Base-by-base conservation (phyloP, 371 early-diverging fungal genomes). In the Mucor mucedo region DNA sequence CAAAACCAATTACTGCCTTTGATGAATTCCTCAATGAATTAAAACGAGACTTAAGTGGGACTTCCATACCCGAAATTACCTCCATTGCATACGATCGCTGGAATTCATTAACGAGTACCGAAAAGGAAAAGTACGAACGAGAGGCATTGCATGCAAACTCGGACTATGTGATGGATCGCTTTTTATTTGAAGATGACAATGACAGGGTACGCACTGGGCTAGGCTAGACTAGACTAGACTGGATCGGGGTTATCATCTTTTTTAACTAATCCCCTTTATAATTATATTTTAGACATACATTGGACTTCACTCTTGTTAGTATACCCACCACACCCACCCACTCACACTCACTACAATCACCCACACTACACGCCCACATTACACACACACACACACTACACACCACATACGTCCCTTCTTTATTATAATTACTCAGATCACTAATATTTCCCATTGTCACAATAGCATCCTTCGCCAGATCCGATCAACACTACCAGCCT, bases 81-180 rank as follows among this genome's bases (percentile, higher is more conserved):
- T 42, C 7, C n/a, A 48, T 65, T 21, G 67, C 63, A 11, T 48
- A 38, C 28, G 44, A 58, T 21, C 33, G 49, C 8, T 68, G 68
- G 68, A 47, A 55, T 49, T 27, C 14, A 9, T 44, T 68, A 2
- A 49, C 13, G 16, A n/a, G n/a, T 5, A 8, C 4, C 3, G 63
- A 62, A 32, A 68, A 68, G 21, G 63, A 68, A 42, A 58, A 48
- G 33, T 68, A 68, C 38, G 68, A 68, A 38, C 13, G 68, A 27
- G 41, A 62, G 49, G 68, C 68, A 21, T 41, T 68, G n/a, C 68
- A 55, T 11, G 68, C 68, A 27, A 68, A 68, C 54, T 53, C 68
- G 11, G 48, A 68, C 49, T 66, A 66, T 61, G 66, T 66, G 9
- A 66, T 66, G 66, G 57, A 56, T 45, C 27, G 10, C 8, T 30